Evolutionary conservation across 169 alveolate species (phyloP), one percentile per base, ranked within the genome.

Genomic region (Plasmodium coatneyi): DNA sequence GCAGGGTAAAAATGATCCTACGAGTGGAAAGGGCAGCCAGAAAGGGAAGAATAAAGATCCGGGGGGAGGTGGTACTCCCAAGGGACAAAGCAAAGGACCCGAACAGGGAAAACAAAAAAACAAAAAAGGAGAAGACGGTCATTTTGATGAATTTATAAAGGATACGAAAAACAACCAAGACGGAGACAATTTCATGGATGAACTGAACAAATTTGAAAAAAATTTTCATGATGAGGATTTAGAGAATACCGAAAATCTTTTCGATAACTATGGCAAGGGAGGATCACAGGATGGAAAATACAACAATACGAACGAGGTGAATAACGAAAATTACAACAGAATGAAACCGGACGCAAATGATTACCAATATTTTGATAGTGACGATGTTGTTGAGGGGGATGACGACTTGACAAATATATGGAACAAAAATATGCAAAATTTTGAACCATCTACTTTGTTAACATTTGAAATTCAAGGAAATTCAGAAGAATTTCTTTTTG

Each of bases 361-460:
- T 79, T 78, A 78, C 34, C 80, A 89, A 22, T 49, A 87, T 52
- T n/a, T 41, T 36, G 94, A 79, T 22, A 41, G 14, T 19, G 94
- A 79, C 9, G 94, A 79, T 22, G 7, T 12, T 4, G 16, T 19
- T 12, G 82, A 89, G 25, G 22, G 41, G 56, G 90, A 89, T 60
- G 94, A 87, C 0, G 93, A 89, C 30, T 79, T 89, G 56, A 89
- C 94, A 78, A 60, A 80, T 28, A 79, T 89, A 56, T 89, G 94
- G 94, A 89, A 89, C 30, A 60, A 89, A 72, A 89, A 89, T 66
- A 89, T 89, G 94, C 80, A 89, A 30, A 79, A 89, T 89, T 89
- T 89, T 72, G 94, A 89, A 16, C 94, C 94, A 56, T 56, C 79
- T 39, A 89, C 94, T 41, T 54, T 78, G 56, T 41, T 89, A 89